Evolutionary conservation across 1,284 basidiomycete genomes (phyloP).

Genomic region (Rugosomyces carneus): DNA sequence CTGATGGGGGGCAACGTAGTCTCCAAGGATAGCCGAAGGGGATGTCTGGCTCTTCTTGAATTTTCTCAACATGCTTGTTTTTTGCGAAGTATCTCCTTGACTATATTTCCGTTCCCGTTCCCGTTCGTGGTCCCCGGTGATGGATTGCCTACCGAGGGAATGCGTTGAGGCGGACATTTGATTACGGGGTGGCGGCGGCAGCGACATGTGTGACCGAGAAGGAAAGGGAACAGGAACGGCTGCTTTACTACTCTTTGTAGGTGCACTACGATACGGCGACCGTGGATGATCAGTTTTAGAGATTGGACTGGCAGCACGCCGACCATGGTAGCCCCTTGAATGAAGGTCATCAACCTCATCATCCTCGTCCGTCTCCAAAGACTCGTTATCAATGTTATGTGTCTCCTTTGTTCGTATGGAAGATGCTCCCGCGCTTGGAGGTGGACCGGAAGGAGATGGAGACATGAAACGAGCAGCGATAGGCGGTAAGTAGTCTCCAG

Average conservation of each 20-base stretch:
- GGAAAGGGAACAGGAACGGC: slow-evolving; percentile 60
- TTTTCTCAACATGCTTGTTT: slow-evolving; percentile 54
- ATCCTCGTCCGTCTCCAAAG: slow-evolving; percentile 65
- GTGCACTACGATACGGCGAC: slow-evolving; percentile 64
- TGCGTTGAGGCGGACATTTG: slow-evolving; percentile 55
- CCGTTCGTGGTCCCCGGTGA: slow-evolving; percentile 37
- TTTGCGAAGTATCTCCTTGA: slow-evolving; percentile 28
- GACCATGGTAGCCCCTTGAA: slow-evolving; percentile 40
- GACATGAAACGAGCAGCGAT: slow-evolving; percentile 92
- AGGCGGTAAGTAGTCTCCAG: slow-evolving; percentile 71
- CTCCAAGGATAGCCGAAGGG: slow-evolving; percentile 41
- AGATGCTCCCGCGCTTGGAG: slow-evolving; percentile 30
- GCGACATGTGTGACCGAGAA: slow-evolving; percentile 72
- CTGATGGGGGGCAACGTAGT: slow-evolving; percentile 61
- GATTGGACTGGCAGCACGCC: slow-evolving; percentile 27
- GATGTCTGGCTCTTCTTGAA: slow-evolving; percentile 58
- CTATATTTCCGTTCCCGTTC: slow-evolving; percentile 50
- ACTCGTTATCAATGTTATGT: slow-evolving; percentile 67
- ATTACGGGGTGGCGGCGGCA: slow-evolving; percentile 64
- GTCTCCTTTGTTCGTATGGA: slow-evolving; percentile 40
- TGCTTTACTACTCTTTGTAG: slow-evolving; percentile 32
- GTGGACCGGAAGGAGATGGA: slow-evolving; percentile 52
- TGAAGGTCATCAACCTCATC: slow-evolving; percentile 52
- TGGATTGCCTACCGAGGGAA: slow-evolving; percentile 61
- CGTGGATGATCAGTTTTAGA: slow-evolving; percentile 65